Base-by-base conservation (phyloP, 495 filamentous ascomycete species). In the Penicillium nucicola region DNA sequence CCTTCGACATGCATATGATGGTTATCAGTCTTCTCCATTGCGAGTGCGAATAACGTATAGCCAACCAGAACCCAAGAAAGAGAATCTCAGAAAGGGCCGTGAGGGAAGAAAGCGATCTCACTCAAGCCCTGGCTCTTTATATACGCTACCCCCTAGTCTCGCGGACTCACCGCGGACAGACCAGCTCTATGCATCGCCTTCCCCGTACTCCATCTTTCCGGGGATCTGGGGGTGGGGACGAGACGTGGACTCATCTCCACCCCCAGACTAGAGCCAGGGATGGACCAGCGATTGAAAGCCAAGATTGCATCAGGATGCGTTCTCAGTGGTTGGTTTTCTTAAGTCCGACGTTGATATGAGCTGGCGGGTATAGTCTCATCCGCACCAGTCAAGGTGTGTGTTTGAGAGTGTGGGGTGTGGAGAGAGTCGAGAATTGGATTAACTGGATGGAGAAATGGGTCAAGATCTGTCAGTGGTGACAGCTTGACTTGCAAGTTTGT, bases 1-100 rank as follows among this genome's bases (percentile, higher is more conserved):
- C 50, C 50, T 43, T 64, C 52, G 10, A 61, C 49, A 33, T 64
- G 54, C n/a, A 53, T 44, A n/a, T 55, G 42, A 13, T 56, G 23
- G 22, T 36, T 53, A 23, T 48, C 43, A 3, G 31, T 32, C 30
- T 61, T 55, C 40, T 53, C 60, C 60, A 63, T 63, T 11, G 3
- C 18, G 18, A 34, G 15, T 31, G n/a, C n/a, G n/a, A n/a, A 50
- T 19, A 5, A 47, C n/a, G n/a, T n/a, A n/a, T n/a, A 31, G 18
- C 15, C 12, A 19, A 28, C 30, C 13, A 14, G 25, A 10, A 31
- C 6, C 31, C 14, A 13, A 23, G 22, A 12, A n/a, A 30, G 5
- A 44, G 12, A 36, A 17, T 15, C 4, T 7, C 9, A 22, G 6
- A 5, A 20, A 20, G 12, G n/a, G 22, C 5, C 1, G 42, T n/a